These are phyloP conservation scores for Lophium mytilinum DNA, from an alignment of 495 filamentous ascomycete species.

Conservation along the genomic window DNA sequence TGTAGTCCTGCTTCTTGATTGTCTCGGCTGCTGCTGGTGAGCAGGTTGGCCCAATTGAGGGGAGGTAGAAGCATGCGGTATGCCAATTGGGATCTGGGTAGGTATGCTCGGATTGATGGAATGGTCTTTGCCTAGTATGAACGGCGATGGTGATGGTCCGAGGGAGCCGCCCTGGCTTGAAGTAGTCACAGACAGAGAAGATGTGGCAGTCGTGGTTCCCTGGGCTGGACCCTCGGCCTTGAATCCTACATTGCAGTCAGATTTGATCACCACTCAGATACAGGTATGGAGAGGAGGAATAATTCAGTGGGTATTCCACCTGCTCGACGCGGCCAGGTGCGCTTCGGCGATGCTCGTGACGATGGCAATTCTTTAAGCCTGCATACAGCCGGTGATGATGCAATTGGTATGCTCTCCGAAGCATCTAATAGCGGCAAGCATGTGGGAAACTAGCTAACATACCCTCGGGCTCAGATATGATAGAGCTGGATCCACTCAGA, in stretches of 20 bases:
- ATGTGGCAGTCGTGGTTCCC: constrained; percentile 42
- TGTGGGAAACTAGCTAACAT: not conserved
- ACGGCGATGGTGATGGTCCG: constrained; percentile 30
- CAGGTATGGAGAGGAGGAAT: not conserved
- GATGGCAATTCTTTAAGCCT: too few relatives aligned
- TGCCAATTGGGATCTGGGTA: constrained; percentile 38
- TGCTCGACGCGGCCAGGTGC: too few relatives aligned
- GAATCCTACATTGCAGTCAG: constrained; percentile 6
- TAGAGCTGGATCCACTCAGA: constrained; percentile 37
- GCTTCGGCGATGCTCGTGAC: too few relatives aligned
- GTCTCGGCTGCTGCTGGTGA: constrained; percentile 1
- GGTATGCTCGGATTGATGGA: constrained; percentile 32
- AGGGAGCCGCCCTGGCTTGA: constrained; percentile 31
- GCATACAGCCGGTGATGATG: too few relatives aligned
- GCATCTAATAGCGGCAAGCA: not conserved
- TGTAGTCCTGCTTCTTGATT: constrained; percentile 63
- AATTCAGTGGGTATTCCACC: not conserved
- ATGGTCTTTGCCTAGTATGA: constrained; percentile 27
- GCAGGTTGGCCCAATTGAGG: constrained; percentile 5
- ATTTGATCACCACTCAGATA: not conserved
- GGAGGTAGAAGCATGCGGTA: constrained; percentile 28
- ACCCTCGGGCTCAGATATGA: constrained; percentile 34
- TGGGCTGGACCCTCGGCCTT: constrained; percentile 15
- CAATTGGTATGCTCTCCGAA: too few relatives aligned
- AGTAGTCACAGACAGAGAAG: constrained; percentile 49